These are phyloP conservation scores for Diospyros lotus DNA, from an alignment of 148 eudicot species.

Conservation along the genomic window DNA sequence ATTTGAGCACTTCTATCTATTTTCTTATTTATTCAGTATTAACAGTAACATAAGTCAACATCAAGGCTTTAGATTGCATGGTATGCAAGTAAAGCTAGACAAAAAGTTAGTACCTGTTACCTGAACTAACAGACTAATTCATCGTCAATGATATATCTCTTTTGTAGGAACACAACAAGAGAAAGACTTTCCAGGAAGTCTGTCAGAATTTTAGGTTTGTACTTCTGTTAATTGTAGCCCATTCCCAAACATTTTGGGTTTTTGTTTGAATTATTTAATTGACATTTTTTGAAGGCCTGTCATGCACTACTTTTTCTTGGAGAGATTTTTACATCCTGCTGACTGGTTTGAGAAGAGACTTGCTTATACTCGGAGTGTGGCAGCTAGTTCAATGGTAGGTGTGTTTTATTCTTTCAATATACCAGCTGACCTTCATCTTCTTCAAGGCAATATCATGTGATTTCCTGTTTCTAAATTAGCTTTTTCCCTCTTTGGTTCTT, in stretches of 20 bases:
- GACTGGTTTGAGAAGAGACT: constrained; percentile 97
- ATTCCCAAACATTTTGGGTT: neutral
- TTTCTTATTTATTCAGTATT: neutral
- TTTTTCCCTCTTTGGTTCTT: neutral
- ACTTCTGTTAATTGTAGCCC: neutral
- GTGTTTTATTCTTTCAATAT: constrained; percentile 8
- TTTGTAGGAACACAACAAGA: constrained; percentile 74
- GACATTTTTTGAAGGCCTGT: constrained; percentile 68
- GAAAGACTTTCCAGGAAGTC: constrained; percentile 85
- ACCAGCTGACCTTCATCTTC: neutral
- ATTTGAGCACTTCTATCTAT: neutral
- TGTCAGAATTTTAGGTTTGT: constrained; percentile 71
- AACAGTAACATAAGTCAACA: constrained; percentile 4
- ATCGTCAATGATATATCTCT: neutral
- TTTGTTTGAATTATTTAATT: constrained; percentile 9
- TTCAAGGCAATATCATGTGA: constrained; percentile 1
- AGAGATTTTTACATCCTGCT: constrained; percentile 88
- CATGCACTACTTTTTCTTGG: constrained; percentile 92
- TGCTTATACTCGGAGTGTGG: constrained; percentile 94
- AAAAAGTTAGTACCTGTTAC: neutral
- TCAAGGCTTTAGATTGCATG: neutral
- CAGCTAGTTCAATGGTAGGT: constrained; percentile 93
- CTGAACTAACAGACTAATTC: neutral
- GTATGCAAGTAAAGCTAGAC: neutral
- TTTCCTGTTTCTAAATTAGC: neutral